Base-by-base conservation (phyloP, 2,329 filamentous ascomycete species). In the Fusarium domesticum region DNA sequence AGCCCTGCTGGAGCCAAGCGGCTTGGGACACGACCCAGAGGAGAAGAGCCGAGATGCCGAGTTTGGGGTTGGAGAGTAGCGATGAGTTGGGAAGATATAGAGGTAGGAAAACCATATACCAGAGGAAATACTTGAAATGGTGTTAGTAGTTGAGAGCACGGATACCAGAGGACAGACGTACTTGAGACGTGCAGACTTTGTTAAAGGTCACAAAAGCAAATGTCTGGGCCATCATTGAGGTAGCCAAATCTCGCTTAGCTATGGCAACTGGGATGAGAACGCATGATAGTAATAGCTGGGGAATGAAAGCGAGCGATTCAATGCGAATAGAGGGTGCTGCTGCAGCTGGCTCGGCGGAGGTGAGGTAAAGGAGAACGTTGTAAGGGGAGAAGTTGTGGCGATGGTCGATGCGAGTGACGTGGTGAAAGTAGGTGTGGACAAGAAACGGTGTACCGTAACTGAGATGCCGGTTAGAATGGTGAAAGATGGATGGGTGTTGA, bases 331-430 rank as follows among this genome's bases (percentile, higher is more conserved):
- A 57, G 2, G 68, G 58, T 2, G 66, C 35, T 15, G 45, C 36
- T 11, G 36, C 59, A 0, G 71, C 65, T 0, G 73, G 65, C 2
- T 73, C 68, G 2, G 87, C 83, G 0, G 93, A 95, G 38, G 84
- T 84, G 33, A 96, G 78, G 65, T 98, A 96, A 3, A 98, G 78
- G 6, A 96, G 77, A 1, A 84, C 87, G 66, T 96, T 96, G 75
- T 97, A 98, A 2, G 90, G 88, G 8, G 91, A 96, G 71, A 98
- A 98, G 71, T 98, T 98, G 72, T 98, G 93, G 12, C 93, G 85
- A 69, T 98, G 93, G 65, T 98, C 93, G 65, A 96, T 85, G 47
- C 93, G 86, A 5, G 85, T 90, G 49, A 97, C 74, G 66, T 98
- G 93, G 70, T 98, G 91, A 47, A 96, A 77, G 70, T 86, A 98